These are phyloP conservation scores for Annulohypoxylon moriforme DNA, from an alignment of 495 filamentous ascomycete species.

Conservation along the genomic window DNA sequence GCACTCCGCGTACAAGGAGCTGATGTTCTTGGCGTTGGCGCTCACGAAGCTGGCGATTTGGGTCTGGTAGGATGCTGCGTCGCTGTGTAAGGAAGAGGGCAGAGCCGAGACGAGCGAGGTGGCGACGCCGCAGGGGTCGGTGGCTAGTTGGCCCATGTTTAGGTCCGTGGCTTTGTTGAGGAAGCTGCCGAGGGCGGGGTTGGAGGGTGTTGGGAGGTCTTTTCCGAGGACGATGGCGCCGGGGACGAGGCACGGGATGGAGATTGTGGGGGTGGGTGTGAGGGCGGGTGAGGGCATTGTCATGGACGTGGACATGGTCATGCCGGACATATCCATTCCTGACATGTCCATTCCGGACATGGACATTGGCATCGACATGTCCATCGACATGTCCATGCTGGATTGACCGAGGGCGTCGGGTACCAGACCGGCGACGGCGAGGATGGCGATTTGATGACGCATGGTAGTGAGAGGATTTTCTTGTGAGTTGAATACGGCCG, in stretches of 20 bases:
- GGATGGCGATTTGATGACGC: conserved; percentile 11
- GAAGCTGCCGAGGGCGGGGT: conserved; percentile 5
- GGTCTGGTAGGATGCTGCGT: conserved; percentile 31
- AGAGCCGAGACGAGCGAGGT: conserved; percentile 11
- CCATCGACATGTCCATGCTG: background rate
- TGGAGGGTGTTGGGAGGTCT: background rate
- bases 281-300: background rate
- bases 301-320: background rate
- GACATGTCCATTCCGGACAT: background rate
- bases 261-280: background rate
- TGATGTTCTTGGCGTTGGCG: conserved; percentile 18
- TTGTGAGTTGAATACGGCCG: background rate
- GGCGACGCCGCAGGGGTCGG: conserved; percentile 7
- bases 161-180: background rate
- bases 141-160: conserved; percentile 6
- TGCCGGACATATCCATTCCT: too few relatives aligned
- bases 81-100: conserved; percentile 25
- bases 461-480: background rate
- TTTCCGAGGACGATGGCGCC: background rate
- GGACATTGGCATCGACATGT: background rate
- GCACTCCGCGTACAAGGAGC: conserved; percentile 10
- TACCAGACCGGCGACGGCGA: conserved; percentile 14
- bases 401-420: conserved; percentile 11
- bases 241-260: background rate
- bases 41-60: conserved; percentile 27